A percentile compares a stretch with the other conserved stretches of the same genome.
Evolutionary conservation across 129 eudicot genomes (phyloP).

Genomic region (sunflower (Helianthus annuus)): HanXRQr2.0-SUNRISE NC_035444.2:159713597-159714096

Average conservation of each 20-base stretch:
- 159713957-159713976: conserved; percentile 48
- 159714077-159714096: conserved; percentile 70
- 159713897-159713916: conserved; percentile 81
- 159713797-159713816: not conserved
- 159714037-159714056: conserved; percentile 80
- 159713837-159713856: not conserved
- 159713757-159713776: conserved; percentile 12
- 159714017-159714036: conserved; percentile 98
- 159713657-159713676: too few relatives aligned
- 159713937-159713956: conserved; percentile 82
- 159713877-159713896: conserved; percentile 97
- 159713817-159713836: not conserved
- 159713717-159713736: conserved; percentile 95
- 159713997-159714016: conserved; percentile 91
- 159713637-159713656: too few relatives aligned
- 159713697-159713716: conserved; percentile 79
- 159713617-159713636: too few relatives aligned
- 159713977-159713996: conserved; percentile 70
- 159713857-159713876: conserved; percentile 25
- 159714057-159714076: conserved; percentile 68
- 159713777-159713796: not conserved
- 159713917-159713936: conserved; percentile 84
- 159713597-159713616: too few relatives aligned
- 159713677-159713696: conserved; percentile 43
- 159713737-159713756: conserved; percentile 59